Evolutionary conservation across 169 alveolate species (phyloP).

Genomic region (Plasmodium yoelii): DNA sequence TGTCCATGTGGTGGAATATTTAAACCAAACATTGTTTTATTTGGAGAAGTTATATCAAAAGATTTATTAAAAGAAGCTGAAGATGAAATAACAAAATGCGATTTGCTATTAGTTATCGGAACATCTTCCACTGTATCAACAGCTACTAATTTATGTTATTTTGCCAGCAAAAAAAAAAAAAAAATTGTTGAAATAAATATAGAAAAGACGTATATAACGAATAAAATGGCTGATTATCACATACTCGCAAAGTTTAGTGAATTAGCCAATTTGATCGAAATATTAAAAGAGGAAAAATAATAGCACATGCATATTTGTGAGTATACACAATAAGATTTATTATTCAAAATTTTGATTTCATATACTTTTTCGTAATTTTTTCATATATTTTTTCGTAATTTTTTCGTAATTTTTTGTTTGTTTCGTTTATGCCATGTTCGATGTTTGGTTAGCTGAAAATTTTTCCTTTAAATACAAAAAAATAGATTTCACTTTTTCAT

Average conservation of each 20-base stretch:
- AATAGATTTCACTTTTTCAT: slow-evolving; percentile 29
- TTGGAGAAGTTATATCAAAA: slow-evolving; percentile 61
- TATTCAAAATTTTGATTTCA: too few relatives aligned
- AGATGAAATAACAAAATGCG: slow-evolving; percentile 43
- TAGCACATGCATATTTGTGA: neutral
- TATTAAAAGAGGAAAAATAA: slow-evolving; percentile 11
- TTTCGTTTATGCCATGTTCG: neutral
- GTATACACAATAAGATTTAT: too few relatives aligned
- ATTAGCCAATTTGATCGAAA: slow-evolving; percentile 4
- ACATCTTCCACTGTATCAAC: slow-evolving; percentile 65
- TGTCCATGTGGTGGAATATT: slow-evolving; percentile 75
- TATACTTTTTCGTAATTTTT: too few relatives aligned
- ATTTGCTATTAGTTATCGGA: slow-evolving; percentile 52
- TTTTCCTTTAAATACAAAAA: slow-evolving; percentile 44
- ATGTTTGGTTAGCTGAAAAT: neutral
- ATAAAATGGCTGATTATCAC: slow-evolving; percentile 52
- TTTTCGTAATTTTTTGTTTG: too few relatives aligned
- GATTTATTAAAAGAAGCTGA: slow-evolving; percentile 53
- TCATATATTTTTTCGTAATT: too few relatives aligned
- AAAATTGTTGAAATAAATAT: slow-evolving; percentile 58
- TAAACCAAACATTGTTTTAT: slow-evolving; percentile 50
- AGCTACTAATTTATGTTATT: slow-evolving; percentile 53
- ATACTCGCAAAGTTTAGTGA: slow-evolving; percentile 60
- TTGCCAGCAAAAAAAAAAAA: slow-evolving; percentile 56
- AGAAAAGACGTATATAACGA: slow-evolving; percentile 44